Percentiles rank a stretch among this genome's conserved stretches.
Conservation (phyloP, 2,329 filamentous ascomycete species). For the Massarina eburnea region DNA sequence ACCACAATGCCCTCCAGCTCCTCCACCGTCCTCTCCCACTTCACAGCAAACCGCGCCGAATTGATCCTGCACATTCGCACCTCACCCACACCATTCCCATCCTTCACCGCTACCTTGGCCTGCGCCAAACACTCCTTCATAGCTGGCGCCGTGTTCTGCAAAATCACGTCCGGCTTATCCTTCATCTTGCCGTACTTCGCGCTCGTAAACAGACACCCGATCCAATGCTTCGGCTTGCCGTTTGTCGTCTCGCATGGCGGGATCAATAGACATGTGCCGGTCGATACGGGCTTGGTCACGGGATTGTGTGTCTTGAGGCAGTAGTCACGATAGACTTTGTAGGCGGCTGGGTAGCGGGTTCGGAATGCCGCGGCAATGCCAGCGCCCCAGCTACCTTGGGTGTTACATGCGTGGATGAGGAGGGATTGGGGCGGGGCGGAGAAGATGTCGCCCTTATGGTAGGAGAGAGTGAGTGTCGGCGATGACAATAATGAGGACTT, state of each 20-base stretch:
- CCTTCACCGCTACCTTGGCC: slow-evolving; percentile 35
- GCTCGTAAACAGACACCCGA: slow-evolving; percentile 63
- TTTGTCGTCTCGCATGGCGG: slow-evolving; percentile 48
- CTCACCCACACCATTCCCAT: slow-evolving; percentile 26
- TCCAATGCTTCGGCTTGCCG: slow-evolving; percentile 49
- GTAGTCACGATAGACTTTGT: slow-evolving; percentile 49
- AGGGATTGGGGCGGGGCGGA: slow-evolving; percentile 52
- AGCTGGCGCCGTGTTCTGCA: slow-evolving; percentile 53
- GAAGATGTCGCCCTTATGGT: slow-evolving; percentile 54
- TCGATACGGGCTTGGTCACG: slow-evolving; percentile 27
- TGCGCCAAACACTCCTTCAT: slow-evolving; percentile 52
- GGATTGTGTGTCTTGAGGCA: slow-evolving; percentile 42
- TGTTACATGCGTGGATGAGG: slow-evolving; percentile 64
- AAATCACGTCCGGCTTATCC: slow-evolving; percentile 48
- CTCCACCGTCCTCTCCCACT: slow-evolving; percentile 53
- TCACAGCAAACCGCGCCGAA: slow-evolving; percentile 58
- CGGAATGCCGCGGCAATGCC: slow-evolving; percentile 60
- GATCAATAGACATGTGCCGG: slow-evolving; percentile 57
- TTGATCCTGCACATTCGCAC: slow-evolving; percentile 60
- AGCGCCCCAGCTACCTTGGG: slow-evolving; percentile 58
- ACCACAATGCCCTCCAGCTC: slow-evolving; percentile 40
- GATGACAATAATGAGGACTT: neutral
- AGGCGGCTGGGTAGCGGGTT: slow-evolving; percentile 54
- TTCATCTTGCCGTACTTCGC: slow-evolving; percentile 49
- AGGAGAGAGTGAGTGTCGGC: slow-evolving; percentile 13